Conservation (phyloP, 495 filamentous ascomycete species). For the Aspergillus sclerotioniger region DNA sequence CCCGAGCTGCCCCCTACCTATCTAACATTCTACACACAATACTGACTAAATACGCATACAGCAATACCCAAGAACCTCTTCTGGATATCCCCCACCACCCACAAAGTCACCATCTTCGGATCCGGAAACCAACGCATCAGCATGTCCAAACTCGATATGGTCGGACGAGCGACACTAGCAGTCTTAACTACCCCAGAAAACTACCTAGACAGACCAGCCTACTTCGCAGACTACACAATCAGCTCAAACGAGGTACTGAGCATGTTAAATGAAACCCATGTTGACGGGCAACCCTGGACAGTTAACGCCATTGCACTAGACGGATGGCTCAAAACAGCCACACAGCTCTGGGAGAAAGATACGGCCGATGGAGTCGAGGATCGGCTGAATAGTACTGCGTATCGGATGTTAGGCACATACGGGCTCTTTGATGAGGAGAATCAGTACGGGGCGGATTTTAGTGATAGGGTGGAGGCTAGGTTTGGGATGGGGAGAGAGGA, state of each 20-base stretch:
- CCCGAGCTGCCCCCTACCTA: too few species aligned
- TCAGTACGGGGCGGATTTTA: not conserved
- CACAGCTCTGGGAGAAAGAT: not conserved
- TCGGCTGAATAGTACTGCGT: not conserved
- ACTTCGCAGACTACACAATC: not conserved
- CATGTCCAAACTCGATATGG: not conserved
- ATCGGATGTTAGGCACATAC: not conserved
- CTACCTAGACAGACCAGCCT: not conserved
- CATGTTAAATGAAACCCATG: not conserved
- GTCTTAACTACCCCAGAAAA: not conserved
- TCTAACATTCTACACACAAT: too few species aligned
- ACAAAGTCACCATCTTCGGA: not conserved
- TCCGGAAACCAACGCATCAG: not conserved
- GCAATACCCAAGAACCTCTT: not conserved
- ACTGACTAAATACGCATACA: not conserved
- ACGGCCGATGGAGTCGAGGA: not conserved
- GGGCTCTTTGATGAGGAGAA: conserved; percentile 1
- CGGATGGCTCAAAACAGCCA: not conserved
- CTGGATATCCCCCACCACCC: not conserved
- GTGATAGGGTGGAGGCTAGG: not conserved
- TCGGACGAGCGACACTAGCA: not conserved
- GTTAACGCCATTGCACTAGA: not conserved
- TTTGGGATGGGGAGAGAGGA: not conserved
- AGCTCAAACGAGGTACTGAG: not conserved
- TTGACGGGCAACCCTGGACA: not conserved